These are phyloP conservation scores for Diplodia mutila DNA, from an alignment of 2,329 filamentous ascomycete genomes.

Conservation along the genomic window DNA sequence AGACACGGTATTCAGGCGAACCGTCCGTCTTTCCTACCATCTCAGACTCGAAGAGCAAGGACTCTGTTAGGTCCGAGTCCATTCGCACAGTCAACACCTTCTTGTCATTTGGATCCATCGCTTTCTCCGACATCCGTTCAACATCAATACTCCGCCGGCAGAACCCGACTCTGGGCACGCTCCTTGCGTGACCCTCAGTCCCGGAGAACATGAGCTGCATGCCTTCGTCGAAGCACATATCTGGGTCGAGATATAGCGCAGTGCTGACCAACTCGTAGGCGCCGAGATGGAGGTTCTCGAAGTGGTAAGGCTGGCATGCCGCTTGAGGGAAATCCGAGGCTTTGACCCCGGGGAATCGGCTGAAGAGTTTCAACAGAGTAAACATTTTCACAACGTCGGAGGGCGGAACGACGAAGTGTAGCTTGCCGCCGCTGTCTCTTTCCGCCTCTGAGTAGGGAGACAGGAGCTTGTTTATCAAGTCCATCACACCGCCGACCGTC, in stretches of 20 bases:
- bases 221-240: not conserved
- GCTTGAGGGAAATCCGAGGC: not conserved
- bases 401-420: not conserved
- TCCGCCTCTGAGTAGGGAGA: not conserved
- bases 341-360: not conserved
- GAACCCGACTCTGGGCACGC: not conserved
- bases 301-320: not conserved
- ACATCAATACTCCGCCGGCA: not conserved
- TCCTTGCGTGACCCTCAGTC: not conserved
- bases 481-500: not conserved
- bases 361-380: not conserved
- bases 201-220: not conserved
- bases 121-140: not conserved
- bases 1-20: not conserved
- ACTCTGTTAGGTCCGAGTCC: not conserved
- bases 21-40: not conserved
- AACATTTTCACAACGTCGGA: not conserved
- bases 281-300: not conserved
- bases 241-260: not conserved
- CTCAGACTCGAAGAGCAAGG: not conserved
- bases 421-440: not conserved
- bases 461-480: not conserved
- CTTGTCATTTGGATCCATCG: not conserved
- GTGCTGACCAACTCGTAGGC: not conserved
- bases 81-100: not conserved